Conservation (phyloP, 805 yeast species). For the Metschnikowia orientalis region DNA sequence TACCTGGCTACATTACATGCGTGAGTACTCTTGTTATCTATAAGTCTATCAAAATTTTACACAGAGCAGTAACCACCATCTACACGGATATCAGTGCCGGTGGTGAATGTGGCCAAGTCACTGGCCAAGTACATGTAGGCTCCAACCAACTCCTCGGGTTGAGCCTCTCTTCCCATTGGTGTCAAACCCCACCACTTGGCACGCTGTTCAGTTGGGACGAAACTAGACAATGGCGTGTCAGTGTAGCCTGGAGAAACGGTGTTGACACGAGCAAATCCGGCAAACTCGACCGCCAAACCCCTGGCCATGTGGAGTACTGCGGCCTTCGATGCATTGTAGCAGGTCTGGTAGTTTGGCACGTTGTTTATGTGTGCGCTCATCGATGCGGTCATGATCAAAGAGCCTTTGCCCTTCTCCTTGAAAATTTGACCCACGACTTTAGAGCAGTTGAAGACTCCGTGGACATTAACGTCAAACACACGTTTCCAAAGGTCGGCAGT, state of each 20-base stretch:
- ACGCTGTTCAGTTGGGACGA: slow-evolving; percentile 19
- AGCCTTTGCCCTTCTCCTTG: slow-evolving; percentile 68
- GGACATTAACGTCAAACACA: slow-evolving; percentile 50
- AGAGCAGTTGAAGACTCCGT: slow-evolving; percentile 47
- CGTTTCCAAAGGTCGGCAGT: slow-evolving; percentile 63
- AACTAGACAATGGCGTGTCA: slow-evolving; percentile 19
- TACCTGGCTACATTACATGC: no score
- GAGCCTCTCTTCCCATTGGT: slow-evolving; percentile 22
- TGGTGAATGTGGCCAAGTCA: slow-evolving; percentile 21
- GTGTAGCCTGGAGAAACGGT: slow-evolving; percentile 22
- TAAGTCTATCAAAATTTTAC: slow-evolving; percentile 3
- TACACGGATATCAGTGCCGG: slow-evolving; percentile 20
- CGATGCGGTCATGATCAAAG: slow-evolving; percentile 79
- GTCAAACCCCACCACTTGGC: slow-evolving; percentile 24
- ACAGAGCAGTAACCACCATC: slow-evolving; percentile 23
- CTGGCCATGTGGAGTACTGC: slow-evolving; percentile 22
- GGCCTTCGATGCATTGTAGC: slow-evolving; percentile 32
- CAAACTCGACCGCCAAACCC: slow-evolving; percentile 22
- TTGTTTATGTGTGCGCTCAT: slow-evolving; percentile 88
- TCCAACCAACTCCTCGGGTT: slow-evolving; percentile 21
- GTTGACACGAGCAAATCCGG: slow-evolving; percentile 21
- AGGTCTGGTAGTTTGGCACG: slow-evolving; percentile 77
- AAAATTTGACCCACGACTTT: slow-evolving; percentile 69
- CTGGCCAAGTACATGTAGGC: slow-evolving; percentile 24
- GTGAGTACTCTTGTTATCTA: not conserved